Evolutionary conservation across 2,329 filamentous ascomycete genomes (phyloP).

Genomic region (Botrytis fragariae): DNA sequence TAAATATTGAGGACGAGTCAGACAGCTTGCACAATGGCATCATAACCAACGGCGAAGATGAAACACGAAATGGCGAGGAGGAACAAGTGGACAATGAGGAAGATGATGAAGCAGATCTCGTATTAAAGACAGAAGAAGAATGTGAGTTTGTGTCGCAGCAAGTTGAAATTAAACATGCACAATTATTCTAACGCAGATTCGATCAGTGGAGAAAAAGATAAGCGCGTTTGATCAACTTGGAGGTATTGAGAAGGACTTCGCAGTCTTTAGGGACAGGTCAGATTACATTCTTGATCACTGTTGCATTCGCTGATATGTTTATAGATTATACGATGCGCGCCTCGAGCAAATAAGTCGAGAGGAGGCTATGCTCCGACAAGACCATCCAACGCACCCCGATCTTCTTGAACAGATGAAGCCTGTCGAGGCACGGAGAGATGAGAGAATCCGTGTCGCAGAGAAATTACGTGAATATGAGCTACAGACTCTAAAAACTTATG

Average conservation of each 20-base stretch:
- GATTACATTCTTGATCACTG: conserved; percentile 33
- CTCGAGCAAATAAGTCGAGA: conserved; percentile 75
- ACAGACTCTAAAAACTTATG: conserved; percentile 69
- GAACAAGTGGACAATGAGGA: conserved; percentile 54
- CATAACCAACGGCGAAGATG: conserved; percentile 33
- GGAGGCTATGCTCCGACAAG: conserved; percentile 58
- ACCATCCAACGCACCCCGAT: conserved; percentile 78
- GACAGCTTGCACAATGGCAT: conserved; percentile 27
- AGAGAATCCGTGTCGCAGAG: conserved; percentile 73
- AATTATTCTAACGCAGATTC: conserved; percentile 26
- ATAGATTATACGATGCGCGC: conserved; percentile 82
- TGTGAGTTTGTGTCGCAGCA: conserved; percentile 44
- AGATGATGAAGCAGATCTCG: conserved; percentile 54
- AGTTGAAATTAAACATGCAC: neutral
- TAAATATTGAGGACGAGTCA: conserved; percentile 29
- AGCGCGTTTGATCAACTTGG: conserved; percentile 76
- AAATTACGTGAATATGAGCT: conserved; percentile 71
- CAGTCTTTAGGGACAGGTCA: conserved; percentile 75
- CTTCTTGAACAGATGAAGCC: conserved; percentile 87
- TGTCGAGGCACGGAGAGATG: conserved; percentile 76
- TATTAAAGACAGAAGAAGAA: conserved; percentile 63
- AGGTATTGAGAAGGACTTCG: conserved; percentile 84
- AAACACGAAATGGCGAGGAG: conserved; percentile 47
- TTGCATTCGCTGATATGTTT: conserved; percentile 27
- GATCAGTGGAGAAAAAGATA: conserved; percentile 71